Conservation (phyloP, 495 filamentous ascomycete species). For the Annulohypoxylon stygium region DNA sequence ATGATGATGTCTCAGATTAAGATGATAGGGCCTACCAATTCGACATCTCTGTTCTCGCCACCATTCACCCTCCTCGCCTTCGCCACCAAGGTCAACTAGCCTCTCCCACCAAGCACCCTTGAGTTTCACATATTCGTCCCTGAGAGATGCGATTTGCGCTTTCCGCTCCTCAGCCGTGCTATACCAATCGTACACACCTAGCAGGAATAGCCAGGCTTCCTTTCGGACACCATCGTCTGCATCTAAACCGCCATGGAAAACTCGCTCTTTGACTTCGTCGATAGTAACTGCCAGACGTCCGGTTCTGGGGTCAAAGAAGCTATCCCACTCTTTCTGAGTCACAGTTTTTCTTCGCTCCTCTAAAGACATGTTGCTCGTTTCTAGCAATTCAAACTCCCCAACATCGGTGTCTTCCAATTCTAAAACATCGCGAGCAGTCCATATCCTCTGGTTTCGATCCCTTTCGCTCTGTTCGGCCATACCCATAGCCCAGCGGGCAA, state of each 20-base stretch:
- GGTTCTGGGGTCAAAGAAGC: constrained; percentile 79
- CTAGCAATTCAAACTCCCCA: constrained; percentile 94
- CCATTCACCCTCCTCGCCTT: constrained; percentile 84
- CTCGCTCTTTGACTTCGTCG: constrained; percentile 93
- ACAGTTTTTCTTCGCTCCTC: constrained; percentile 81
- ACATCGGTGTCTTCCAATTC: constrained; percentile 94
- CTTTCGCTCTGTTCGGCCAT: constrained; percentile 95
- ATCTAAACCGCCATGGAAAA: constrained; percentile 95
- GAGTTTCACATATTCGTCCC: constrained; percentile 93
- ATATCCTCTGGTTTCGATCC: constrained; percentile 86
- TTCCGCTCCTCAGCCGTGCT: constrained; percentile 84
- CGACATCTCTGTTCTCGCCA: constrained; percentile 95
- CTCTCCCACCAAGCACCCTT: constrained; percentile 98
- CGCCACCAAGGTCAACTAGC: constrained; percentile 82
- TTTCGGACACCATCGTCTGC: constrained; percentile 91
- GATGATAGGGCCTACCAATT: constrained; percentile 76
- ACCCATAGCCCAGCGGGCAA: constrained; percentile 98
- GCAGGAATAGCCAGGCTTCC: constrained; percentile 94
- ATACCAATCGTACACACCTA: constrained; percentile 93
- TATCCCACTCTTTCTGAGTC: constrained; percentile 86
- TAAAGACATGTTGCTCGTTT: constrained; percentile 79
- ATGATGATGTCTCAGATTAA: constrained; percentile 10
- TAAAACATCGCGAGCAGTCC: constrained; percentile 91
- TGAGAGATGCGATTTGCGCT: constrained; percentile 82
- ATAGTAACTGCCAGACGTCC: constrained; percentile 81